A percentile compares a stretch with the other conserved stretches of the same genome.
phyloP scores from a whole-genome alignment of 352 stramenopile genomes.

The Phytophthora litchii region DNA sequence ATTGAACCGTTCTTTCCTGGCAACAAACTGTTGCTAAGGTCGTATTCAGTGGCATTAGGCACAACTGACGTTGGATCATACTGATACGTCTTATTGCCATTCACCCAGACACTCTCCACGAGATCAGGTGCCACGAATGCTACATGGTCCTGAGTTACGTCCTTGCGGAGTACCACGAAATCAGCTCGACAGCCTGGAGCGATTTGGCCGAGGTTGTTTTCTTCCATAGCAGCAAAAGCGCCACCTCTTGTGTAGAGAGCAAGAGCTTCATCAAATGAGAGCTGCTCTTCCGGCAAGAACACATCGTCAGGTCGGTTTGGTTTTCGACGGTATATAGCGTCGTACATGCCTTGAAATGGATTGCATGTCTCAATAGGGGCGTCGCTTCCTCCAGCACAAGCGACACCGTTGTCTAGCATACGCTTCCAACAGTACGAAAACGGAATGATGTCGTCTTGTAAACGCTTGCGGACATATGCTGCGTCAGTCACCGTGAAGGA shows the following conservation, averaged over 20 bases:
- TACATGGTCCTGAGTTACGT: slow-evolving; percentile 51
- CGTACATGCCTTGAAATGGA: slow-evolving; percentile 89
- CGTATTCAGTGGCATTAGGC: slow-evolving; percentile 9
- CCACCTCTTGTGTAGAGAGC: slow-evolving; percentile 84
- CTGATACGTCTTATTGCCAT: slow-evolving; percentile 59
- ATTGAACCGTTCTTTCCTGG: slow-evolving; percentile 78
- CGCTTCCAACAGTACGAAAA: slow-evolving; percentile 90
- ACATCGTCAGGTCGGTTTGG: slow-evolving; percentile 49
- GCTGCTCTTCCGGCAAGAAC: slow-evolving; percentile 64
- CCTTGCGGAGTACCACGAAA: slow-evolving; percentile 74
- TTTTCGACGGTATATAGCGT: slow-evolving; percentile 81
- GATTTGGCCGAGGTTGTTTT: slow-evolving; percentile 58
- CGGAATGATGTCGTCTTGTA: slow-evolving; percentile 57
- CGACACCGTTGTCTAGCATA: slow-evolving; percentile 72
- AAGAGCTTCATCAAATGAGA: slow-evolving; percentile 82
- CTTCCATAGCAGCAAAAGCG: slow-evolving; percentile 67
- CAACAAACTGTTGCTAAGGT: slow-evolving; percentile 66
- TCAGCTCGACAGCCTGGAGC: slow-evolving; percentile 59
- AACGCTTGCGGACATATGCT: slow-evolving; percentile 76
- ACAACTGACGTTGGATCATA: slow-evolving; percentile 33
- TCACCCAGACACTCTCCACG: slow-evolving; percentile 69
- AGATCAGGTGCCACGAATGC: slow-evolving; percentile 54
- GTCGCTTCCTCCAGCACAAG: slow-evolving; percentile 84
- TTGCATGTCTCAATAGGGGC: slow-evolving; percentile 89
- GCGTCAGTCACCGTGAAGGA: slow-evolving; percentile 90